These are phyloP conservation scores for Kokia cookei DNA, from an alignment of 441 rosid genomes.

Conservation along the genomic window DNA sequence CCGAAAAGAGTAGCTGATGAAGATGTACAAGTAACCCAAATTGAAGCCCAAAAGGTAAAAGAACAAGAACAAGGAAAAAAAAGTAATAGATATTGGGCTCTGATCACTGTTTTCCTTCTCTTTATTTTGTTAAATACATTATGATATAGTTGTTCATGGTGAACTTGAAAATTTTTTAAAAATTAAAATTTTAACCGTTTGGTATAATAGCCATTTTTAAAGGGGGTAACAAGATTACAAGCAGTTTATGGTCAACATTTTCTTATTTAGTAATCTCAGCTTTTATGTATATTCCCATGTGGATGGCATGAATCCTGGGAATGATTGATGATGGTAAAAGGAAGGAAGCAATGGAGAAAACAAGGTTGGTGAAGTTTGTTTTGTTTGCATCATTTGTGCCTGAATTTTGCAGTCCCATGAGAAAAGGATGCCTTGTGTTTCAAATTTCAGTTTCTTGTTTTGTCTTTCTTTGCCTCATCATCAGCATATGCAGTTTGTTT, in stretches of 20 bases:
- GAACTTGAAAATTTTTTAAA: not conserved
- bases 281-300: slow-evolving; percentile 19
- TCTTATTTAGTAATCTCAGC: not conserved
- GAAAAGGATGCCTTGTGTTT: slow-evolving; percentile 30
- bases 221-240: not conserved
- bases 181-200: not conserved
- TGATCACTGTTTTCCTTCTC: not conserved
- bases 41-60: not conserved
- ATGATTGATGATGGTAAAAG: slow-evolving; percentile 12
- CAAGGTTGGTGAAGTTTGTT: slow-evolving; percentile 1
- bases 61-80: not conserved
- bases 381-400: slow-evolving; percentile 42
- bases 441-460: slow-evolving; percentile 14
- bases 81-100: not conserved
- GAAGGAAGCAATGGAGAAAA: slow-evolving; percentile 26
- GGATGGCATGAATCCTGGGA: slow-evolving; percentile 29
- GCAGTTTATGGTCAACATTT: not conserved
- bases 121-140: not conserved
- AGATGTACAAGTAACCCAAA: not conserved
- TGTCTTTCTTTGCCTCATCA: slow-evolving; percentile 17
- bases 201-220: not conserved
- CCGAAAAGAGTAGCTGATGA: not conserved
- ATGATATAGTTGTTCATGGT: not conserved
- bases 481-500: slow-evolving; percentile 8
- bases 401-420: slow-evolving; percentile 37